A percentile compares a stretch with the other conserved stretches of the same genome.
Conservation (phyloP, 495 filamentous ascomycete species). For the Lasiosphaeria miniovina region DNA sequence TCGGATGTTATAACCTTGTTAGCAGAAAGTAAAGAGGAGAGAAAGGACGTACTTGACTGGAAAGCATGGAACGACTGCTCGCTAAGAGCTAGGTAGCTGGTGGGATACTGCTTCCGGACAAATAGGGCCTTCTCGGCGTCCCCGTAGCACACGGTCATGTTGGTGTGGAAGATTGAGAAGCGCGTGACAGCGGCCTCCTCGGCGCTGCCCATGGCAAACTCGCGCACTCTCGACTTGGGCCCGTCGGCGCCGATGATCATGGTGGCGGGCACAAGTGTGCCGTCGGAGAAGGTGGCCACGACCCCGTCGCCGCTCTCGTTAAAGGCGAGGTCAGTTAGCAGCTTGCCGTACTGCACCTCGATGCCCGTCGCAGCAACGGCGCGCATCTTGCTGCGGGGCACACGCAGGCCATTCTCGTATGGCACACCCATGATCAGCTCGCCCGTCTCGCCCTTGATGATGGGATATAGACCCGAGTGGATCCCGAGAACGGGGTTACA, state of each 20-base stretch:
- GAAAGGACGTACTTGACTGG: neutral
- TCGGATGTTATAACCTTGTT: neutral
- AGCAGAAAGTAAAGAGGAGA: neutral
- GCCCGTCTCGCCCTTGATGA: neutral
- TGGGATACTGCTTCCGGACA: neutral
- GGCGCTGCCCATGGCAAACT: neutral
- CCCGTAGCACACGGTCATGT: conserved; percentile 1
- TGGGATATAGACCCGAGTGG: neutral
- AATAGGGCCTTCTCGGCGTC: neutral
- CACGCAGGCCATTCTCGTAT: neutral
- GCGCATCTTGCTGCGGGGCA: neutral
- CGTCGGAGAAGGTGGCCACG: neutral
- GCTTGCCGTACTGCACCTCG: neutral
- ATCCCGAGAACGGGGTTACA: neutral
- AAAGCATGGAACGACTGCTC: neutral
- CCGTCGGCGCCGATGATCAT: neutral
- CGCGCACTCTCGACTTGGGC: neutral
- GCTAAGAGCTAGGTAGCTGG: neutral
- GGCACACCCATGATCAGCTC: neutral
- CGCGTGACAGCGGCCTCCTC: neutral
- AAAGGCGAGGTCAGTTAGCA: neutral
- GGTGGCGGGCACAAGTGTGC: neutral
- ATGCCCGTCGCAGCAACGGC: neutral
- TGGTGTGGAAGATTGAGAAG: neutral
- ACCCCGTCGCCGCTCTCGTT: neutral